A percentile compares a stretch with the other conserved stretches of the same genome.
Evolutionary conservation across 345 rosid species (phyloP).

Genomic region (Camelina neglecta): DNA sequence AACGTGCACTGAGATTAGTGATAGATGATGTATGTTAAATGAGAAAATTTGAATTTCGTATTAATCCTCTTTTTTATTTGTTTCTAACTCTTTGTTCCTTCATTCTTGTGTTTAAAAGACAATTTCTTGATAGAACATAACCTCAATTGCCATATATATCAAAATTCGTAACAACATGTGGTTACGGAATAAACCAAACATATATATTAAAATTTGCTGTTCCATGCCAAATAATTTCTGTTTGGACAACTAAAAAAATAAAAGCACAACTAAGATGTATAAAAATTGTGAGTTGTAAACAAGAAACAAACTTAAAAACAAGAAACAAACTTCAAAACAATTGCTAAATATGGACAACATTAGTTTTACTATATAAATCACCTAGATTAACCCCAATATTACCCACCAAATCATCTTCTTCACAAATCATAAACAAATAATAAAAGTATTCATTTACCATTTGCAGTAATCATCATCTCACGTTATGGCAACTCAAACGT

Average conservation of each 20-base stretch:
- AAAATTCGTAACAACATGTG: neutral
- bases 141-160: too few relatives aligned
- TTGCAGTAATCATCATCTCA: neutral
- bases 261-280: neutral
- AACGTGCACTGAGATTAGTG: too few relatives aligned
- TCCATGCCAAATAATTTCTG: neutral
- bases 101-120: too few relatives aligned
- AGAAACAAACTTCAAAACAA: neutral
- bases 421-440: neutral
- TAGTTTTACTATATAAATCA: slow-evolving; percentile 13
- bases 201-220: neutral
- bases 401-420: neutral
- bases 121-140: too few relatives aligned
- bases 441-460: neutral
- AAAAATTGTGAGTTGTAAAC: neutral
- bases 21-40: too few relatives aligned
- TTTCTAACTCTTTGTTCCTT: too few relatives aligned
- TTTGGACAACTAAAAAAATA: neutral
- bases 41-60: too few relatives aligned
- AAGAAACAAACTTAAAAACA: neutral
- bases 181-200: slow-evolving; percentile 3
- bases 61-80: too few relatives aligned
- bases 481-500: neutral
- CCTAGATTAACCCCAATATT: neutral
- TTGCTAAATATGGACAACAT: neutral